These are phyloP conservation scores for Eucalyptus cloeziana DNA, from an alignment of 345 rosid species.

Conservation along the genomic window DNA sequence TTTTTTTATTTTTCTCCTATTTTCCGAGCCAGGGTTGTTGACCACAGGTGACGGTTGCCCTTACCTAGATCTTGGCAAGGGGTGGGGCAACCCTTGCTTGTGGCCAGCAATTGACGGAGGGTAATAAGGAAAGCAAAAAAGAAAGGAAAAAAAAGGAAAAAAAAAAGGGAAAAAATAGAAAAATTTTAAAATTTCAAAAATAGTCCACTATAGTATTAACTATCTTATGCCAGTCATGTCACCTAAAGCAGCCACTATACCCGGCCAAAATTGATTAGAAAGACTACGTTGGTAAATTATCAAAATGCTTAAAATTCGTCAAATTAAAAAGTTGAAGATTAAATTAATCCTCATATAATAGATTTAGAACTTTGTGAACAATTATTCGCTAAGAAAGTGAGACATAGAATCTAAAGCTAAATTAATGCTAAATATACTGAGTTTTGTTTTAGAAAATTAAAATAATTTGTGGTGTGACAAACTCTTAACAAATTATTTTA, in stretches of 20 bases:
- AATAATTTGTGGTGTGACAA: background rate
- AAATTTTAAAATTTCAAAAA: accelerated
- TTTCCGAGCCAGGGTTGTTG: accelerated
- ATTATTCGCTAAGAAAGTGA: background rate
- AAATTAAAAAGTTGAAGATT: background rate
- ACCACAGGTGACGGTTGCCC: accelerated
- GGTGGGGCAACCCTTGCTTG: background rate
- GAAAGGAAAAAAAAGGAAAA: background rate
- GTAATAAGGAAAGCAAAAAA: background rate
- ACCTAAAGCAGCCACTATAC: background rate
- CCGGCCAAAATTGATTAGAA: background rate
- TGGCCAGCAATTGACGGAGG: background rate
- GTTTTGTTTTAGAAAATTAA: background rate
- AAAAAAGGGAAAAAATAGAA: accelerated
- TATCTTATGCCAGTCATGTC: background rate
- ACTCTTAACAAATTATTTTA: background rate
- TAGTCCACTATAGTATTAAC: background rate
- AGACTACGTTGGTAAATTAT: background rate
- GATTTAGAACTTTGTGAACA: background rate
- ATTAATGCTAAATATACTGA: background rate
- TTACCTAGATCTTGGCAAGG: background rate
- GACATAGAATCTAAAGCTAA: background rate
- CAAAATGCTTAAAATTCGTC: background rate
- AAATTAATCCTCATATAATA: background rate
- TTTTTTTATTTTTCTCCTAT: background rate